These are phyloP conservation scores for Hymenoscyphus fraxineus DNA, from an alignment of 2,329 filamentous ascomycete species.

Conservation along the genomic window DNA sequence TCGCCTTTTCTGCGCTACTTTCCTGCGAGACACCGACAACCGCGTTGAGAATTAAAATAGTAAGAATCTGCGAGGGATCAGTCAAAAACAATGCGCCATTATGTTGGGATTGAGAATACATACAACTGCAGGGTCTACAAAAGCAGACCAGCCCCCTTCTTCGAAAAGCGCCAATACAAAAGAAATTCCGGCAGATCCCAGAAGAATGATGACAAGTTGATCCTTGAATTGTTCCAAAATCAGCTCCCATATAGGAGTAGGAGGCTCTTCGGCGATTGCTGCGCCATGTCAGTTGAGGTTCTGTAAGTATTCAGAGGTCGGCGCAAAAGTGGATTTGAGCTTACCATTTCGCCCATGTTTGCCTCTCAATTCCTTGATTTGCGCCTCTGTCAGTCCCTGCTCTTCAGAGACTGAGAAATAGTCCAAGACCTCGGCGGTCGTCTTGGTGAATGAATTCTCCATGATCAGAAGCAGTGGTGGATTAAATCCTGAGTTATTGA, in stretches of 20 bases:
- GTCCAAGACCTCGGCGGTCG: conserved; percentile 55
- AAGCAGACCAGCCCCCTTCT: conserved; percentile 92
- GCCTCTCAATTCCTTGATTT: conserved; percentile 51
- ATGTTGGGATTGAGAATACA: conserved; percentile 38
- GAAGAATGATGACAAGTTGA: conserved; percentile 90
- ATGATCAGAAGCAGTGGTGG: conserved; percentile 38
- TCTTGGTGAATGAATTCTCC: conserved; percentile 60
- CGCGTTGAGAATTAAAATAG: conserved; percentile 93
- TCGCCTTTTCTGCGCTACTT: conserved; percentile 97
- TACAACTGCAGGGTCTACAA: conserved; percentile 93
- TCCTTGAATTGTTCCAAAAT: conserved; percentile 99
- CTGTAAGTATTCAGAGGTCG: background rate
- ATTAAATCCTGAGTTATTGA: background rate
- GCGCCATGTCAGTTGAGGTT: conserved; percentile 23
- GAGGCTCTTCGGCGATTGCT: conserved; percentile 84
- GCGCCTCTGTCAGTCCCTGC: conserved; percentile 55
- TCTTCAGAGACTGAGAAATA: conserved; percentile 53
- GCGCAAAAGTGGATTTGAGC: conserved; percentile 26
- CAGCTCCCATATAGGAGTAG: conserved; percentile 92
- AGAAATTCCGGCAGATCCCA: conserved; percentile 88
- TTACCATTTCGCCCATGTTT: conserved; percentile 66
- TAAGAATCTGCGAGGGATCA: conserved; percentile 67
- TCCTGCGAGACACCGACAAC: conserved; percentile 98
- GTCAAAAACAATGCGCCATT: background rate
- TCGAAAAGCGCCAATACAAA: conserved; percentile 93